Evolutionary conservation across 1,284 basidiomycete species (phyloP), one percentile per base, ranked within the genome.

Genomic region (Peniophora sp.): DNA sequence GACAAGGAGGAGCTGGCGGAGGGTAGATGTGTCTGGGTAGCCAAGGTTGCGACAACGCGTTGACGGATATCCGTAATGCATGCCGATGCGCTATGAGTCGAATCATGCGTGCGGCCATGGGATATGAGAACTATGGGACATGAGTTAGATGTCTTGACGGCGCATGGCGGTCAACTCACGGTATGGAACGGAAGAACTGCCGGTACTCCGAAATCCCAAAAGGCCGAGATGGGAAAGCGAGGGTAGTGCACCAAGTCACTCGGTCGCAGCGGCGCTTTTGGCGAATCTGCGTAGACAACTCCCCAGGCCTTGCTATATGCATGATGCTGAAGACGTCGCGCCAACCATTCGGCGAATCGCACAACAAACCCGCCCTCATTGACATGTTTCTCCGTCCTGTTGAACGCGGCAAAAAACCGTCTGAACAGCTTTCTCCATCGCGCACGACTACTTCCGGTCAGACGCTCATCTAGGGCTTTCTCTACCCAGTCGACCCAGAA

Each of bases 161-260:
- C 24, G 14, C 8, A n/a, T 34, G 32, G 48, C 11, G 39, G 32
- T 24, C 32, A 17, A 55, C 70, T 51, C 53, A 76, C 74, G 55
- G 73, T 80, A 58, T 79, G 76, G 62, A 83, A 83, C 1, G 80
- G 81, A 17, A 83, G 60, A 34, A 83, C 75, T 10, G 76, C 72
- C 1, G 80, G 78, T 1, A 79, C 65, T 8, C n/a, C 15, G 39
- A 41, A n/a, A 10, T 41, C n/a, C 20, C 39, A 41, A 45, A 24
- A 15, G 20, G 23, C 43, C 12, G 43, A 45, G 23, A 24, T 45
- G 23, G 43, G 64, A 63, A 3, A 75, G 74, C 14, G 66, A 59
- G 32, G 68, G 68, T 51, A 59, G 54, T 43, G 47, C 23, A 8
- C 20, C 12, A 45, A 15, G 23, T 45, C 23, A 9, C 23, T 22